Conservation (phyloP, 23 red algal genomes). For the Chondrus crispus region DNA sequence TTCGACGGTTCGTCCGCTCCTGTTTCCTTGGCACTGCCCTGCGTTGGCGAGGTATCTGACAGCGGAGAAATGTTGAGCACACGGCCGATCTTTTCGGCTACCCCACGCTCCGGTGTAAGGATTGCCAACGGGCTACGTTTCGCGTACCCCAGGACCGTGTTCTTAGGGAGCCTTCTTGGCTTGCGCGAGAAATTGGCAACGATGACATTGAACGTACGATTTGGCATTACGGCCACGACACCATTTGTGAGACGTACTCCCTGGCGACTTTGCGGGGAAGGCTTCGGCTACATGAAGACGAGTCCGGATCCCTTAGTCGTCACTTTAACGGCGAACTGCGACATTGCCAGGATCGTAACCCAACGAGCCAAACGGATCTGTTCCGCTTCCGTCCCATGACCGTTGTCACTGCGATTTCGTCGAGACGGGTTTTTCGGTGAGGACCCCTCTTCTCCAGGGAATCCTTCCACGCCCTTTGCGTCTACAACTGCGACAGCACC, state of each 20-base stretch:
- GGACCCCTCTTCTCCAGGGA: too few relatives aligned
- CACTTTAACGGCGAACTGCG: background rate
- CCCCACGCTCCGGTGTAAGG: background rate
- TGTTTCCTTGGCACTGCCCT: background rate
- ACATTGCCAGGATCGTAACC: slow-evolving; percentile 13
- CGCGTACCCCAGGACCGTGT: background rate
- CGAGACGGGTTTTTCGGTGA: too few relatives aligned
- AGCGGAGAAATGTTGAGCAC: background rate
- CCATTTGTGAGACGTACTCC: background rate
- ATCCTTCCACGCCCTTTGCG: too few relatives aligned
- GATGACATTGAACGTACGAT: background rate
- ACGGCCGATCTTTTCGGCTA: background rate
- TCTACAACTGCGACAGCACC: background rate
- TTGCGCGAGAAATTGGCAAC: background rate
- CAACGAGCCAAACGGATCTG: background rate
- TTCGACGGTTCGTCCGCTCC: background rate
- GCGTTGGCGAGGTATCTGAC: background rate
- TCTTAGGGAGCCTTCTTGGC: background rate
- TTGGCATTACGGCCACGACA: background rate
- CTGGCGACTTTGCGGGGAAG: background rate
- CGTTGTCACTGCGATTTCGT: too few relatives aligned
- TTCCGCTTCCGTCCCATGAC: background rate
- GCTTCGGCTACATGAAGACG: background rate
- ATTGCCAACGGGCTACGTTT: background rate
- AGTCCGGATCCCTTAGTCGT: slow-evolving; percentile 1